Evolutionary conservation across 2,329 filamentous ascomycete species (phyloP).

Genomic region (Diaporthe destruens): DNA sequence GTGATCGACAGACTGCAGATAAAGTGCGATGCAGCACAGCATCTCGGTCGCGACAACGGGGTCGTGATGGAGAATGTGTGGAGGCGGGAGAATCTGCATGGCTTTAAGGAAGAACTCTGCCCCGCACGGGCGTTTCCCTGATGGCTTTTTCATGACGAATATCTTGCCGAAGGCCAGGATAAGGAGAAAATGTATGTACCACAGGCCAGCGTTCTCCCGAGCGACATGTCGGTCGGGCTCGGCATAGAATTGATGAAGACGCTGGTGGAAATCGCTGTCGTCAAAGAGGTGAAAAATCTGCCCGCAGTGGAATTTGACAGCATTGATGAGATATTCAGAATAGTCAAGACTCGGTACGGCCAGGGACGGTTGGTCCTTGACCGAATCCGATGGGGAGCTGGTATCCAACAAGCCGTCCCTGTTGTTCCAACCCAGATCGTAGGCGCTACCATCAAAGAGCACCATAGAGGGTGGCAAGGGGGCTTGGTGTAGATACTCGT

Average conservation of each 20-base stretch:
- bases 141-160: conserved; percentile 57
- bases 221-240: conserved; percentile 37
- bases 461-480: conserved; percentile 58
- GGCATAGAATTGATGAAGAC: conserved; percentile 48
- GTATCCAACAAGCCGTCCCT: conserved; percentile 44
- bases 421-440: conserved; percentile 65
- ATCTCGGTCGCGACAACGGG: conserved; percentile 62
- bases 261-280: conserved; percentile 61
- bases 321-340: conserved; percentile 65
- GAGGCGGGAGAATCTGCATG: conserved; percentile 58
- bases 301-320: conserved; percentile 68
- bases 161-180: conserved; percentile 68
- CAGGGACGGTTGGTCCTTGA: neutral
- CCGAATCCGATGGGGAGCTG: neutral
- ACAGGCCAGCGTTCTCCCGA: conserved; percentile 50
- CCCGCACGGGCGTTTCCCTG: conserved; percentile 57
- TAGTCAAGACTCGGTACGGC: conserved; percentile 63
- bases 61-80: conserved; percentile 56
- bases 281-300: conserved; percentile 68
- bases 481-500: conserved; percentile 59
- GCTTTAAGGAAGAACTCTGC: conserved; percentile 61
- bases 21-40: conserved; percentile 64
- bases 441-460: conserved; percentile 64
- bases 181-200: conserved; percentile 66
- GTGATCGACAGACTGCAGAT: conserved; percentile 64